Evolutionary conservation across 2,329 filamentous ascomycete species (phyloP).

Genomic region (Alternaria sp.): DNA sequence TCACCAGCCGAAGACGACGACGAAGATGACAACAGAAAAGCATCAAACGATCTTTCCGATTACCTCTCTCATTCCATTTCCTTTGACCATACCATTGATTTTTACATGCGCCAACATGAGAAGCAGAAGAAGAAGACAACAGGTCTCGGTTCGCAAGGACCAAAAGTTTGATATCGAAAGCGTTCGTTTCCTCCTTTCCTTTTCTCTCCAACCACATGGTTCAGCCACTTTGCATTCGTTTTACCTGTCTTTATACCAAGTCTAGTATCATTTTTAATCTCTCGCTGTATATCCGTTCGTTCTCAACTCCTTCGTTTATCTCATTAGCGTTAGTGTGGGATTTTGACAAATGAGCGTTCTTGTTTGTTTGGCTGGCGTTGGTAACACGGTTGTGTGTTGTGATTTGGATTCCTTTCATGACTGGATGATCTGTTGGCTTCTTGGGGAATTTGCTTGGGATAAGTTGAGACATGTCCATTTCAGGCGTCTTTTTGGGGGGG

Average conservation of each 20-base stretch:
- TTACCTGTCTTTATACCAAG: conserved; percentile 1
- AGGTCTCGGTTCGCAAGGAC: conserved; percentile 18
- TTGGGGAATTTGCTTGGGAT: neutral
- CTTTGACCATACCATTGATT: conserved; percentile 17
- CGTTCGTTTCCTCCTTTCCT: neutral
- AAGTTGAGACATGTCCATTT: conserved; percentile 3
- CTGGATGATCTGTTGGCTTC: neutral
- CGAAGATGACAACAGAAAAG: conserved; percentile 10
- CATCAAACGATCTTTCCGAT: conserved; percentile 19
- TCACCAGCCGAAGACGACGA: conserved; percentile 15
- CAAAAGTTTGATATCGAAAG: conserved; percentile 18
- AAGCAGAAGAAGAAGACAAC: conserved; percentile 9
- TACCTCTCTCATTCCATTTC: conserved; percentile 29
- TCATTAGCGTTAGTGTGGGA: neutral
- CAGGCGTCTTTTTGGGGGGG: neutral
- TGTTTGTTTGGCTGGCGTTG: neutral
- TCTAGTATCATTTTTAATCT: conserved; percentile 8
- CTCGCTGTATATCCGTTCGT: neutral
- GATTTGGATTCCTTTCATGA: neutral
- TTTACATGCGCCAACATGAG: conserved; percentile 14
- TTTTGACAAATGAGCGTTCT: neutral
- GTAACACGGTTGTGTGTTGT: neutral
- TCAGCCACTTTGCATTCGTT: conserved; percentile 1
- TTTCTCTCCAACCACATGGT: neutral
- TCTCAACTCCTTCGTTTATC: conserved; percentile 8